phyloP scores from a whole-genome alignment of 2,329 filamentous ascomycete genomes.

The Colletotrichum cordylinicola region DNA sequence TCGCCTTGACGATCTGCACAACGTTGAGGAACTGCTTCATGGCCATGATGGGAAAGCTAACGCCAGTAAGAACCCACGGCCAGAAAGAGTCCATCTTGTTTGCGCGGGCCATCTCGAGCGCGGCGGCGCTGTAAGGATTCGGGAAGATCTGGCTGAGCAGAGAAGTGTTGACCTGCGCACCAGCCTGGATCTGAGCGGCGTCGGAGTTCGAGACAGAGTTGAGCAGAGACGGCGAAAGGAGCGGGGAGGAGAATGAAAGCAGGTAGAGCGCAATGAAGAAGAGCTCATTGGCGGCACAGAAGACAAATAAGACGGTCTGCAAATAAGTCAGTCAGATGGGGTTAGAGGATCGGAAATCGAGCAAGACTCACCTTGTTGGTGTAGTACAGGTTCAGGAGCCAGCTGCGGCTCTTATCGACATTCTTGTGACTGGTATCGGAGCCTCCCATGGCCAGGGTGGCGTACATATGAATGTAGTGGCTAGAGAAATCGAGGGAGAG shows the following conservation, averaged over 20 bases:
- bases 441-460: constrained; percentile 87
- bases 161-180: constrained; percentile 73
- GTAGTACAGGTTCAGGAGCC: constrained; percentile 94
- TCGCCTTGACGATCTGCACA: constrained; percentile 91
- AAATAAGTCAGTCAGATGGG: background rate
- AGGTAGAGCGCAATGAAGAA: constrained; percentile 99
- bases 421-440: constrained; percentile 88
- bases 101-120: constrained; percentile 88
- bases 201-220: constrained; percentile 61
- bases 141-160: constrained; percentile 79
- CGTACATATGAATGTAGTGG: constrained; percentile 99
- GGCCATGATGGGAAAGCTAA: constrained; percentile 87
- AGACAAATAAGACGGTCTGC: constrained; percentile 87
- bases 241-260: constrained; percentile 92
- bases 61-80: constrained; percentile 74
- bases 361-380: constrained; percentile 78
- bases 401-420: constrained; percentile 85
- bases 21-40: constrained; percentile 95
- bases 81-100: constrained; percentile 85
- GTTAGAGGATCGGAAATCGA: background rate
- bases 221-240: constrained; percentile 84
- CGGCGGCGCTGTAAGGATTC: constrained; percentile 89
- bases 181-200: constrained; percentile 62
- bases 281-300: constrained; percentile 89
- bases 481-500: constrained; percentile 93